Conservation (phyloP, 345 rosid genomes). For the Combretum micranthum region DNA sequence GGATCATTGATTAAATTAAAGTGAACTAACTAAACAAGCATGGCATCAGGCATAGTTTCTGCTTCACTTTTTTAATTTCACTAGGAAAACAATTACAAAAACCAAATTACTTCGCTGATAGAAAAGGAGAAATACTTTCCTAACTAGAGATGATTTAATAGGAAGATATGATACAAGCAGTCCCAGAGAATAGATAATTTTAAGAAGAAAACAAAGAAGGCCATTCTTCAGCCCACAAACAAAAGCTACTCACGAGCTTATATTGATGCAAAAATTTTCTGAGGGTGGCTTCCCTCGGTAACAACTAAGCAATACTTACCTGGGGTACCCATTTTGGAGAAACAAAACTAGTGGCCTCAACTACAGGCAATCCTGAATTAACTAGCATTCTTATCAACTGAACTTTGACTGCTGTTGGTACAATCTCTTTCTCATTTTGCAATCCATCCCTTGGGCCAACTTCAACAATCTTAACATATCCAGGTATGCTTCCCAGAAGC, state of each 20-base stretch:
- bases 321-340: constrained; percentile 90
- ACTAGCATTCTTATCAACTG: constrained; percentile 53
- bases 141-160: no score
- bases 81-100: not conserved
- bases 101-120: not conserved
- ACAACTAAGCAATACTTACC: constrained; percentile 27
- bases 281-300: not conserved
- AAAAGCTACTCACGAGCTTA: not conserved
- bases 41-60: no score
- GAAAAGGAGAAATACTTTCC: not conserved
- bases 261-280: not conserved
- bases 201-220: no score
- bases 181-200: no score
- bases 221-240: not conserved
- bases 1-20: no score
- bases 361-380: constrained; percentile 63
- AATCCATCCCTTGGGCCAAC: constrained; percentile 84
- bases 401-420: constrained; percentile 59
- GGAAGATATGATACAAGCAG: no score
- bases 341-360: constrained; percentile 83
- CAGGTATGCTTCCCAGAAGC: constrained; percentile 43
- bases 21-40: no score
- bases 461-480: constrained; percentile 74
- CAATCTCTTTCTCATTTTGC: constrained; percentile 71
- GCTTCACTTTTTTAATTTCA: not conserved